Base-by-base conservation (phyloP, 495 filamentous ascomycete species). In the Trichoderma orchidacearum region DNA sequence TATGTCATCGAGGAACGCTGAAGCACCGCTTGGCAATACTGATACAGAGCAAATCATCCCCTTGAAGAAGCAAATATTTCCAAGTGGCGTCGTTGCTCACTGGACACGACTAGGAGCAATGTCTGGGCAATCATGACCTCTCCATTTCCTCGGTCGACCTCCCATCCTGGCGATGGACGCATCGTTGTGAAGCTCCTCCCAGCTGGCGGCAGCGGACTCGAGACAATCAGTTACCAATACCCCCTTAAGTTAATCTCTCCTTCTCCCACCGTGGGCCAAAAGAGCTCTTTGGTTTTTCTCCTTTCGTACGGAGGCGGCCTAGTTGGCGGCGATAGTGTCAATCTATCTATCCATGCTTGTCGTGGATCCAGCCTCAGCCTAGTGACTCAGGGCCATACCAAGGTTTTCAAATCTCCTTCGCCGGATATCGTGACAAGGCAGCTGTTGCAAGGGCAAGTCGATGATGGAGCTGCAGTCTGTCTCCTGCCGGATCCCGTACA, bases 281-380 rank as follows among this genome's bases (percentile, higher is more conserved):
- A 69, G 69, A 87, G 80, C 70, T 76, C 92, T 36, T 74, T 85
- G 23, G 75, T 84, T 13, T 96, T 96, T 68, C 78, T 96, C 57
- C 83, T 98, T 45, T 94, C 90, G 45, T 98, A 98, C 64, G 93
- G 93, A 57, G 93, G 93, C 45, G 93, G 93, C 3, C 81, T 98
- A 13, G 85, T 98, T 15, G 85, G 85, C 5, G 87, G 89, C 30
- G 93, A 98, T 69, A 71, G 79, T 57, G 85, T 96, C 62, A 72
- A 84, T 59, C 83, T 98, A 53, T 69, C 68, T 21, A 71, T 96
- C 51, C 76, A 78, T 3, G 72, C 96, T 23, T 81, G 82, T 18
- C 62, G 75, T 0, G 63, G 67, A 5, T 84, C 89, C 0, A 83
- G 84, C 57, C 79, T 98, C 34, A 84, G 85, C 38, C 80, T 96